phyloP scores from a whole-genome alignment of 2,329 filamentous ascomycete species.

The Calonectria fujianensis region DNA sequence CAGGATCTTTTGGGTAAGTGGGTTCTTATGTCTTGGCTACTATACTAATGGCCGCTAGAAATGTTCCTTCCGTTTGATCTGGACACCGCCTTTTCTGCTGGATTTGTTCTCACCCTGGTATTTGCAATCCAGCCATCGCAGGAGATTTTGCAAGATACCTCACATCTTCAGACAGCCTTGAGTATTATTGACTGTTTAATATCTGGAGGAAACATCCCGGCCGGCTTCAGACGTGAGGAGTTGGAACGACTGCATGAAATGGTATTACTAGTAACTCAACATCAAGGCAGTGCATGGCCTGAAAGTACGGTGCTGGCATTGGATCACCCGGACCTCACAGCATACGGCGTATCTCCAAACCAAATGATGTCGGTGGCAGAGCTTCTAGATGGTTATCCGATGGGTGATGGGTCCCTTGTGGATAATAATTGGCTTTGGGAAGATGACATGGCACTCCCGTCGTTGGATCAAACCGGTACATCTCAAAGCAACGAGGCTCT shows the following conservation, averaged over 20 bases:
- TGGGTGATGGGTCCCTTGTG: background rate
- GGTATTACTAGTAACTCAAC: conserved; percentile 2
- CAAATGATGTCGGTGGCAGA: conserved; percentile 25
- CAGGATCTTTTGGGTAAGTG: conserved; percentile 34
- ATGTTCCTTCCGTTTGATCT: conserved; percentile 37
- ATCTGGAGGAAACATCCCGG: conserved; percentile 19
- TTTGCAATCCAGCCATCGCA: conserved; percentile 22
- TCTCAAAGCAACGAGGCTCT: background rate
- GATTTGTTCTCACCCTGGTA: conserved; percentile 32
- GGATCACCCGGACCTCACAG: background rate
- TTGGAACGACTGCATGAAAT: conserved; percentile 28
- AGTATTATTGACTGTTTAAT: conserved; percentile 26
- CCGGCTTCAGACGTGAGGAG: conserved; percentile 28
- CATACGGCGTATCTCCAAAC: conserved; percentile 20
- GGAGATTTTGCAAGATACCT: conserved; percentile 13
- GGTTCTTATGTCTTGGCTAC: background rate
- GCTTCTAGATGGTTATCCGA: conserved; percentile 4
- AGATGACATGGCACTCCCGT: background rate
- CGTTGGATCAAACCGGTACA: background rate
- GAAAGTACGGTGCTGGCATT: background rate
- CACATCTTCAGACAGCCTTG: background rate
- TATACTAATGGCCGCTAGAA: conserved; percentile 8
- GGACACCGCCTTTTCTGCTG: conserved; percentile 33
- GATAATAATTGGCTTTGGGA: conserved; percentile 30
- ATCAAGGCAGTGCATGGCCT: background rate